Percentiles rank a stretch among this genome's conserved stretches.
phyloP scores from a whole-genome alignment of 176 grass and related monocot species.

The Oryza coarctata region DNA sequence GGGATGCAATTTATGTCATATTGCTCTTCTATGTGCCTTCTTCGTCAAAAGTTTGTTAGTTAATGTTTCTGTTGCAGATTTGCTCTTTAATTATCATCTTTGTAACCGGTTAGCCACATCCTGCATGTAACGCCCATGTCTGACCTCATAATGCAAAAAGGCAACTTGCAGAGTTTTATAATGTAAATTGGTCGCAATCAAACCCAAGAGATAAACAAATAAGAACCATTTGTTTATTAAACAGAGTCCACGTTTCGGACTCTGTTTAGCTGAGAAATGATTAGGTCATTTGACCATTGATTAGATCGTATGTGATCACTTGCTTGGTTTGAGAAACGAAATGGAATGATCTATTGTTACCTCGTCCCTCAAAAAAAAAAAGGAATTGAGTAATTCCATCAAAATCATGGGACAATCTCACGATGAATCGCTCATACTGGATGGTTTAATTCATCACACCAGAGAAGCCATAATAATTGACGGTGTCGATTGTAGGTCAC shows the following conservation, averaged over 20 bases:
- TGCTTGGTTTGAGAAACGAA: neutral
- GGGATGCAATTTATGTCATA: constrained; percentile 26
- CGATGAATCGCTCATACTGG: neutral
- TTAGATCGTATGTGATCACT: neutral
- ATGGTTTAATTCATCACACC: neutral
- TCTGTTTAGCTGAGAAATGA: neutral
- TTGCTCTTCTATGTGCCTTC: constrained; percentile 46
- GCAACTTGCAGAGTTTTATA: constrained; percentile 13
- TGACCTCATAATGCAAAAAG: constrained; percentile 41
- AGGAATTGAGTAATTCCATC: neutral
- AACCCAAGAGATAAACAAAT: constrained; percentile 12
- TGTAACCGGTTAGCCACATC: constrained; percentile 39
- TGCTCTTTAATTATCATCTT: constrained; percentile 23
- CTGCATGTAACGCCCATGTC: constrained; percentile 11
- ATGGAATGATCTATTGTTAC: neutral
- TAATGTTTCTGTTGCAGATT: constrained; percentile 26
- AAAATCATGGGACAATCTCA: neutral
- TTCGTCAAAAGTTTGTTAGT: constrained; percentile 58
- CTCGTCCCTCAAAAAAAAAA: neutral
- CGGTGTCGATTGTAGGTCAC: neutral
- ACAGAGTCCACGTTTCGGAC: constrained; percentile 37
- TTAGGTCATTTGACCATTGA: neutral
- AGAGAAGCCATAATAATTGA: neutral
- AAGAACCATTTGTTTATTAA: constrained; percentile 12
- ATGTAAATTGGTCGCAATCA: constrained; percentile 21